Evolutionary conservation across 495 filamentous ascomycete genomes (phyloP), one percentile per base, ranked within the genome.

Genomic region (Corynascus novoguineensis): DNA sequence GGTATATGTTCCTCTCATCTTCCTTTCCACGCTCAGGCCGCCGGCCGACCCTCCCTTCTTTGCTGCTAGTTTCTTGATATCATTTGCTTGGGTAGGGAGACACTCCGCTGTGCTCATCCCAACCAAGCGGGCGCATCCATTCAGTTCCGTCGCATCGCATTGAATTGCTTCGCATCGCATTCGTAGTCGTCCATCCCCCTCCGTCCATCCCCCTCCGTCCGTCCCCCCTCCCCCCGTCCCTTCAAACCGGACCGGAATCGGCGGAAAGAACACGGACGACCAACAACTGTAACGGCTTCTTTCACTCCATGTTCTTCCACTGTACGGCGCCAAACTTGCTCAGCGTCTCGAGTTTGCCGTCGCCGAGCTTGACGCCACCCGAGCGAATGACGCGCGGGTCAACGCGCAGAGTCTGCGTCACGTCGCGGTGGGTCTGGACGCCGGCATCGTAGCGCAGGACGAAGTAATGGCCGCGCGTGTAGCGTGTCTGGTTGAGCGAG

Each of bases 371-470:
- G 34, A 97, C 91, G 35, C 89, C 81, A 34, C 83, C 83, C 64
- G 90, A 89, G 59, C 87, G 82, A 53, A 98, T 87, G 83, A 97
- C 87, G 64, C 93, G 77, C 21, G 95, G 91, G 69, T 98, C 93
- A 65, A 96, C 76, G n/a, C 81, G 78, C 63, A 97, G 74, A 19
- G 87, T 91, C 54, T 83, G 76, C 59, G 83, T 78, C 5, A 97
- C 80, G 41, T 79, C 78, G 41, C 83, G 71, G 74, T 97, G 92
- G 14, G 86, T 86, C 38, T 72, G 58, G 22, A 82, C 79, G 41
- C 81, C 83, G 31, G 85, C 66, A 70, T 98, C 93, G 75, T 95
- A 98, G 58, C 93, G 89, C 90, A 98, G 89, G 67, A 95, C 84
- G 77, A 98, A 98, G 78, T 97, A 95, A 73, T 97, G 91, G 31